Percentiles rank a stretch among this genome's conserved stretches.
Evolutionary conservation across 2,329 filamentous ascomycete genomes (phyloP).

Genomic region (Rhytidhysteron rufulum): DNA sequence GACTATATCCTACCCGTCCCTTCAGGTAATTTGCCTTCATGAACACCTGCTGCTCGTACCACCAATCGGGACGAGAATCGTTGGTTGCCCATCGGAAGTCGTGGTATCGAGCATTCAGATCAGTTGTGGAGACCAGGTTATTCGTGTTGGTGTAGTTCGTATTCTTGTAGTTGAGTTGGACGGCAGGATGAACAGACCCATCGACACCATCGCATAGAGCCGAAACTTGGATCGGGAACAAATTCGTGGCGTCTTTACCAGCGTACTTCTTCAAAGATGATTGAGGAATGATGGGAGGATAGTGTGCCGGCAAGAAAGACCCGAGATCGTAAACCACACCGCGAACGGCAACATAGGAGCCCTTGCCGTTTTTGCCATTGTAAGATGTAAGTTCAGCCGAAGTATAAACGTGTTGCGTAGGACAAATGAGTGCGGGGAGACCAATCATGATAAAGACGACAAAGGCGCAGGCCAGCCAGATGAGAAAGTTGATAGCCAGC

Average conservation of each 20-base stretch:
- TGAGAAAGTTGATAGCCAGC: constrained; percentile 94
- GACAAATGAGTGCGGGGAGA: constrained; percentile 86
- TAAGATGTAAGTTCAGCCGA: constrained; percentile 68
- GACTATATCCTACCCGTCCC: constrained; percentile 79
- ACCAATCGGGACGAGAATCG: constrained; percentile 86
- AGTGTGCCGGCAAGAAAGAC: constrained; percentile 71
- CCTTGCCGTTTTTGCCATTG: constrained; percentile 64
- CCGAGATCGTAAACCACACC: constrained; percentile 84
- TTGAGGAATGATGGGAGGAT: constrained; percentile 62
- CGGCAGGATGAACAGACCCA: constrained; percentile 63
- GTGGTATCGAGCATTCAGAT: constrained; percentile 77
- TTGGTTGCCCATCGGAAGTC: constrained; percentile 86
- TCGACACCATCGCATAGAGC: constrained; percentile 79
- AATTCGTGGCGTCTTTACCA: constrained; percentile 76
- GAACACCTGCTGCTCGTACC: constrained; percentile 78
- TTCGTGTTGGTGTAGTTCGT: constrained; percentile 70
- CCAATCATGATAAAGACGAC: constrained; percentile 86
- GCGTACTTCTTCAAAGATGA: constrained; percentile 74
- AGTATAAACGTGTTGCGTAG: constrained; percentile 84
- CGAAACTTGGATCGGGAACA: constrained; percentile 93
- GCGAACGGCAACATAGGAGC: constrained; percentile 75
- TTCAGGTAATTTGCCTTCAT: constrained; percentile 78
- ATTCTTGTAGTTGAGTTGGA: constrained; percentile 79
- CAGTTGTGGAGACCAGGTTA: constrained; percentile 60
- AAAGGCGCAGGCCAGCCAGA: constrained; percentile 79